phyloP scores from a whole-genome alignment of 2,329 filamentous ascomycete genomes.

The Pseudogymnoascus sp. region DNA sequence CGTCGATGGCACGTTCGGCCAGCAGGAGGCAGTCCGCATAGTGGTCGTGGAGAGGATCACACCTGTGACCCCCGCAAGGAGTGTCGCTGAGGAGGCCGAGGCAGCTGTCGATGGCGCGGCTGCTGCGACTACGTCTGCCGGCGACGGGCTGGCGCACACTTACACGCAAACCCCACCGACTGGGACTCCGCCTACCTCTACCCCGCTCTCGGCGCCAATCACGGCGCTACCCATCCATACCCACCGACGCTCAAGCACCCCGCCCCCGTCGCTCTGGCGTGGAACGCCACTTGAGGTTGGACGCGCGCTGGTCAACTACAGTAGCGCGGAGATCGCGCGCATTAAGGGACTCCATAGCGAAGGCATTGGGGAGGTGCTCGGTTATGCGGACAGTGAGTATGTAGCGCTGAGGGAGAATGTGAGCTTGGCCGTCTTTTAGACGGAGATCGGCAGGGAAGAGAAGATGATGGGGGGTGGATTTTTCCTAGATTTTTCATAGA shows the following conservation, averaged over 20 bases:
- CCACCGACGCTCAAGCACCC: background rate
- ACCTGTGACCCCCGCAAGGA: constrained; percentile 16
- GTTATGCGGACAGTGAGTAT: constrained; percentile 93
- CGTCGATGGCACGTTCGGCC: constrained; percentile 78
- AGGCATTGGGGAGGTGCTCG: constrained; percentile 71
- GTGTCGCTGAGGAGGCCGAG: constrained; percentile 18
- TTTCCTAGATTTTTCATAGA: background rate
- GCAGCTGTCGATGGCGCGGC: constrained; percentile 8
- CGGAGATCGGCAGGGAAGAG: background rate
- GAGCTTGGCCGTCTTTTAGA: constrained; percentile 52
- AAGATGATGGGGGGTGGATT: background rate
- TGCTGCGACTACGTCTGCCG: background rate
- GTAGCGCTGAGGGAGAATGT: constrained; percentile 84
- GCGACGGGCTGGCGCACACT: background rate
- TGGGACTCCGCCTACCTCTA: constrained; percentile 9
- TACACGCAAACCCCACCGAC: constrained; percentile 2
- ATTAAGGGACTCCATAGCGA: constrained; percentile 80
- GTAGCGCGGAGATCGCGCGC: constrained; percentile 69
- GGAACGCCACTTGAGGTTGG: constrained; percentile 65
- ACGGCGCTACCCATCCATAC: background rate
- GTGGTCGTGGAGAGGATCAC: constrained; percentile 61
- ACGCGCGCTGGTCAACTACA: constrained; percentile 85
- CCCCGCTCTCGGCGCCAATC: constrained; percentile 14
- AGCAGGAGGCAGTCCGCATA: constrained; percentile 85
- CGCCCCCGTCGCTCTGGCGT: constrained; percentile 37